phyloP scores from a whole-genome alignment of 805 yeast genomes.

The Saccharomycopsis selenospora region DNA sequence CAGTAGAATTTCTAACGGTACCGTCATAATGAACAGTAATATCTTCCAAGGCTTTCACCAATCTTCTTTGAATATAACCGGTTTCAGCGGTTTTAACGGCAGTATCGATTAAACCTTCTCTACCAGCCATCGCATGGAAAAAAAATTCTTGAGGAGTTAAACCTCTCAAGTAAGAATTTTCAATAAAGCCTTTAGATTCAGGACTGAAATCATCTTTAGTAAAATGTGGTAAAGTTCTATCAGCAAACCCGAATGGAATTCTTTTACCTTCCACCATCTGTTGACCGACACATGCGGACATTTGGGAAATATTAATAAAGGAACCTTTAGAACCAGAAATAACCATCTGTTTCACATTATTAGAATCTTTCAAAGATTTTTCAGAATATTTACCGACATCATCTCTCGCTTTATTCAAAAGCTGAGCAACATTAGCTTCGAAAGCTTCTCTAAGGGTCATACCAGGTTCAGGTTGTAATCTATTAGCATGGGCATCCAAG shows the following conservation, averaged over 20 bases:
- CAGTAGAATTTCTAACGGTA: slow-evolving; percentile 94
- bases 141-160: slow-evolving; percentile 97
- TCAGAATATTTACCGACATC: slow-evolving; percentile 99
- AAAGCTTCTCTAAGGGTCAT: slow-evolving; percentile 98
- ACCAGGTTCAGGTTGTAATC: slow-evolving; percentile 94
- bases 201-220: slow-evolving; percentile 98
- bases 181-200: slow-evolving; percentile 96
- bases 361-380: slow-evolving; percentile 85
- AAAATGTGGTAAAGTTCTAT: slow-evolving; percentile 94
- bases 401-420: slow-evolving; percentile 96
- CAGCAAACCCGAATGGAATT: slow-evolving; percentile 95
- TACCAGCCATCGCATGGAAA: slow-evolving; percentile 99
- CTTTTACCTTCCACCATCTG: slow-evolving; percentile 99
- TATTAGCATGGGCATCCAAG: slow-evolving; percentile 82
- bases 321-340: slow-evolving; percentile 99
- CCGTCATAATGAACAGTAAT: slow-evolving; percentile 98
- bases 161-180: slow-evolving; percentile 94
- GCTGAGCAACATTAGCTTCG: slow-evolving; percentile 93
- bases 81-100: slow-evolving; percentile 99
- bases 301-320: slow-evolving; percentile 95
- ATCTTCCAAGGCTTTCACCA: slow-evolving; percentile 94
- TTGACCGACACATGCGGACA: slow-evolving; percentile 99
- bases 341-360: slow-evolving; percentile 98
- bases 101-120: slow-evolving; percentile 99
- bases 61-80: slow-evolving; percentile 96